Conservation (phyloP, 805 yeast species). For the Clavispora fructus region DNA sequence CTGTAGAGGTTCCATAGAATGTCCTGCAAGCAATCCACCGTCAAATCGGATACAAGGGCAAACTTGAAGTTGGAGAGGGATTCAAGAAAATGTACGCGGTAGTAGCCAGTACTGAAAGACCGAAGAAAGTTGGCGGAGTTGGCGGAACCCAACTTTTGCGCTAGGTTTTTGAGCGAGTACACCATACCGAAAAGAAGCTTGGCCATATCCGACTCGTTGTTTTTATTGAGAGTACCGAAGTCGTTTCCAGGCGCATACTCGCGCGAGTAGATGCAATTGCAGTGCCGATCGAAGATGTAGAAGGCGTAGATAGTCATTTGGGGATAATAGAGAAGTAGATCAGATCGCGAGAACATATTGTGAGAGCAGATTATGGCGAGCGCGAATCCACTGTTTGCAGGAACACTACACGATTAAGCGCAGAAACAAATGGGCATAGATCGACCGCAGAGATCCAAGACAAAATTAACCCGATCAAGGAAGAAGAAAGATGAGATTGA, state of each 20-base stretch:
- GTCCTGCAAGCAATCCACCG: constrained; percentile 48
- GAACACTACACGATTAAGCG: too few relatives aligned
- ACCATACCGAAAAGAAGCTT: constrained; percentile 83
- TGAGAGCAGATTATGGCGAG: too few relatives aligned
- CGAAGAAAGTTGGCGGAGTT: constrained; percentile 35
- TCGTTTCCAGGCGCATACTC: constrained; percentile 30
- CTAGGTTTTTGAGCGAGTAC: constrained; percentile 71
- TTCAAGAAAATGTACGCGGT: constrained; percentile 75
- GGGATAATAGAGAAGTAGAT: background rate
- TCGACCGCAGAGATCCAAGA: too few relatives aligned
- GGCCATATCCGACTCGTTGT: constrained; percentile 63
- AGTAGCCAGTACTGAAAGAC: constrained; percentile 67
- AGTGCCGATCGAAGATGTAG: constrained; percentile 89
- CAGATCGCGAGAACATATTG: too few relatives aligned
- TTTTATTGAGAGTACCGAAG: constrained; percentile 37
- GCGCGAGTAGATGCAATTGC: constrained; percentile 76
- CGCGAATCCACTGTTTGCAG: too few relatives aligned
- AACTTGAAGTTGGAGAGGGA: constrained; percentile 76
- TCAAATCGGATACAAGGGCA: constrained; percentile 65
- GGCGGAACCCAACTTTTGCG: constrained; percentile 44
- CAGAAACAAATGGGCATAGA: too few relatives aligned
- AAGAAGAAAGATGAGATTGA: too few relatives aligned
- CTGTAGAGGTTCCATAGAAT: constrained; percentile 57
- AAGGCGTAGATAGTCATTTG: constrained; percentile 72
- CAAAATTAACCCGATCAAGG: too few relatives aligned